A percentile compares a stretch with the other conserved stretches of the same genome.
These are phyloP conservation scores for Spizellomyces punctatus DNA, from an alignment of 192 early-diverging fungal species.

Conservation along the genomic window DNA sequence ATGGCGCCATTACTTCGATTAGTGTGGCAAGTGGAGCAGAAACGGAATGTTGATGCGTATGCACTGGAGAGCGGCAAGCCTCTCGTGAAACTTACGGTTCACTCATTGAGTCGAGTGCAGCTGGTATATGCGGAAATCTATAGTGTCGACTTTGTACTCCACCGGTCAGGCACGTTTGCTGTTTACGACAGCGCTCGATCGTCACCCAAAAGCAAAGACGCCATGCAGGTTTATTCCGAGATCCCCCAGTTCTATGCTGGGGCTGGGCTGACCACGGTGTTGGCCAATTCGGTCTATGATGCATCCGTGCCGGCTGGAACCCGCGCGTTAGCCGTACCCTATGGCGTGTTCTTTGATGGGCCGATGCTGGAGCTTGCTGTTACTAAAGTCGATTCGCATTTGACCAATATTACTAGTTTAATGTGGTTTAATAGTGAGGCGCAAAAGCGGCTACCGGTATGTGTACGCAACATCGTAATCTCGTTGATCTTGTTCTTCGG, in stretches of 20 bases:
- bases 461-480: background rate
- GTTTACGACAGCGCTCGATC: slow-evolving; percentile 16
- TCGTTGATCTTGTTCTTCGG: background rate
- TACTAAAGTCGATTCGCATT: slow-evolving; percentile 17
- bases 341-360: slow-evolving; percentile 19
- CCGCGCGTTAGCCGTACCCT: slow-evolving; percentile 11
- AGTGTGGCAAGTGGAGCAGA: slow-evolving; percentile 9
- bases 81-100: background rate
- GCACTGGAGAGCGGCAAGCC: background rate
- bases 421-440: slow-evolving; percentile 17
- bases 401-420: slow-evolving; percentile 20
- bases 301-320: slow-evolving; percentile 13
- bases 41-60: background rate
- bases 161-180: slow-evolving; percentile 3
- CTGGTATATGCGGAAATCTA: slow-evolving; percentile 12
- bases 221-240: background rate
- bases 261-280: background rate
- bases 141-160: slow-evolving; percentile 16
- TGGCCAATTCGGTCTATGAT: background rate
- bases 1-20: slow-evolving; percentile 6
- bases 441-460: slow-evolving; percentile 6
- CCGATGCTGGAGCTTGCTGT: slow-evolving; percentile 12
- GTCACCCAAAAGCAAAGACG: background rate
- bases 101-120: slow-evolving; percentile 8
- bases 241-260: slow-evolving; percentile 1